These are phyloP conservation scores for Aeminium ludgeri DNA, from an alignment of 495 filamentous ascomycete species.

Conservation along the genomic window DNA sequence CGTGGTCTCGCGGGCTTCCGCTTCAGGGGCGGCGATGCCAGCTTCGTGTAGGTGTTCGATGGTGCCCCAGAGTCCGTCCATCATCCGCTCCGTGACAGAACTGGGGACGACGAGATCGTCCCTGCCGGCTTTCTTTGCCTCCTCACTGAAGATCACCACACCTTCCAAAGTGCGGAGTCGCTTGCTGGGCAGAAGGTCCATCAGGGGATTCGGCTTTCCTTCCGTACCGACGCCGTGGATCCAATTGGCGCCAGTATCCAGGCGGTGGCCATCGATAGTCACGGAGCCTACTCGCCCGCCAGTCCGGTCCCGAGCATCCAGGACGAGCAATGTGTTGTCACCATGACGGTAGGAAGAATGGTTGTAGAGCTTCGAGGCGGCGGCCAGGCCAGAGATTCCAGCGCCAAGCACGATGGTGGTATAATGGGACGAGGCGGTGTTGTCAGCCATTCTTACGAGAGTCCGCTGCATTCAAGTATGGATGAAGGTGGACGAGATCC, in stretches of 20 bases:
- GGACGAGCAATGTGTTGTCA: slow-evolving; percentile 4
- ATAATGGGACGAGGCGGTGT: neutral
- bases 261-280: slow-evolving; percentile 7
- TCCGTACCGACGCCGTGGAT: slow-evolving; percentile 12
- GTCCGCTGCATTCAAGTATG: no score
- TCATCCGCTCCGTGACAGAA: neutral
- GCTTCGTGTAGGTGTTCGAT: slow-evolving; percentile 6
- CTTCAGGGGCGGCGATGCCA: neutral
- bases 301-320: slow-evolving; percentile 11
- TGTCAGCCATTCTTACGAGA: no score
- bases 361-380: slow-evolving; percentile 4
- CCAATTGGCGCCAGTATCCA: slow-evolving; percentile 15
- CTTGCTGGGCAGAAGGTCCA: slow-evolving; percentile 10
- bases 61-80: slow-evolving; percentile 2
- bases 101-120: slow-evolving; percentile 7
- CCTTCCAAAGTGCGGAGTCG: neutral
- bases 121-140: neutral
- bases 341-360: neutral
- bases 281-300: slow-evolving; percentile 13
- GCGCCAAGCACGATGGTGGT: slow-evolving; percentile 12
- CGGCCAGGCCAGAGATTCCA: slow-evolving; percentile 11
- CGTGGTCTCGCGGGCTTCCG: slow-evolving; percentile 5
- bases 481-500: no score
- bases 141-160: no score
- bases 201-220: slow-evolving; percentile 10